phyloP scores from a whole-genome alignment of 768 basidiomycete species.

The Tricholoma sp. region DNA sequence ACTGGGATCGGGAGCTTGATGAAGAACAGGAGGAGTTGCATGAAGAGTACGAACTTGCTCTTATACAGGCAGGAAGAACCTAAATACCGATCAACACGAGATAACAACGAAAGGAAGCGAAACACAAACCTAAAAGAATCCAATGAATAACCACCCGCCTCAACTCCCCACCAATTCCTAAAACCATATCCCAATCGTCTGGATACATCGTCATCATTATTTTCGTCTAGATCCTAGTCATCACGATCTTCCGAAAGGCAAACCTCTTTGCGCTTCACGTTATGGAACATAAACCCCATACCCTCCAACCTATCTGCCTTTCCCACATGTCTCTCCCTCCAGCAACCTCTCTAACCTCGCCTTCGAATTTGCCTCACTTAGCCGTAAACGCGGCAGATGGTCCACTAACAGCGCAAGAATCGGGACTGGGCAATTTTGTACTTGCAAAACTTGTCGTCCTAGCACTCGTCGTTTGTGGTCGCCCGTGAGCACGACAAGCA shows the following conservation, averaged over 20 bases:
- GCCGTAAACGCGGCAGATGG: constrained; percentile 25
- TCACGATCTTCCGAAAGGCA: constrained; percentile 7
- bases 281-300: no score
- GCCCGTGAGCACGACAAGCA: neutral
- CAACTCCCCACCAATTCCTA: constrained; percentile 28
- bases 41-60: neutral
- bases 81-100: neutral
- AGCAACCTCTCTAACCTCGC: constrained; percentile 35
- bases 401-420: constrained; percentile 49
- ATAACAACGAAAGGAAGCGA: neutral
- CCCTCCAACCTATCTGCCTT: no score
- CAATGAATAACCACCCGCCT: constrained; percentile 35
- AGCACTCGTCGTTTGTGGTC: neutral
- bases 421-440: constrained; percentile 29
- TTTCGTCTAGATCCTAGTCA: neutral
- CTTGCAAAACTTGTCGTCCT: neutral
- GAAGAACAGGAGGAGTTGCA: neutral
- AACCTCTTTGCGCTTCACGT: neutral
- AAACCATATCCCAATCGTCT: constrained; percentile 19
- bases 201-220: neutral
- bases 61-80: neutral
- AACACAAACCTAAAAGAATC: constrained; percentile 38
- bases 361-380: constrained; percentile 37
- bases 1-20: neutral
- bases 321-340: constrained; percentile 42